A percentile compares a stretch with the other conserved stretches of the same genome.
Conservation (phyloP, 1,139 yeast species). For the Arxiozyma heterogenica region DNA sequence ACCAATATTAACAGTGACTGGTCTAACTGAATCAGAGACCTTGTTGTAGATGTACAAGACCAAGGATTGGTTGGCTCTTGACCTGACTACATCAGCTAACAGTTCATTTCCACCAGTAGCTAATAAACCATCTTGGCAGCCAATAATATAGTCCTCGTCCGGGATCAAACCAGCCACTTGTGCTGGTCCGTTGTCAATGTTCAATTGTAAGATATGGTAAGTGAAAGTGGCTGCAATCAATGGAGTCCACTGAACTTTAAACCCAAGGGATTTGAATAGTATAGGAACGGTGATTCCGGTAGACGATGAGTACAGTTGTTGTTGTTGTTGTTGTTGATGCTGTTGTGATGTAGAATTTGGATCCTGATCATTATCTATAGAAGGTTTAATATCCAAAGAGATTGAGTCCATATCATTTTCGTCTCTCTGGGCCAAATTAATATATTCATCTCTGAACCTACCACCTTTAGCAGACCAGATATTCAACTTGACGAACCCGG, state of each 20-base stretch:
- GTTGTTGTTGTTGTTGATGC: background rate
- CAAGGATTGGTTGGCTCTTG: slow-evolving; percentile 45
- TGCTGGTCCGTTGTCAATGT: slow-evolving; percentile 72
- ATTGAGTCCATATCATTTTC: slow-evolving; percentile 23
- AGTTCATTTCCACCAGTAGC: slow-evolving; percentile 82
- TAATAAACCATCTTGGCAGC: slow-evolving; percentile 75
- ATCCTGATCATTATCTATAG: background rate
- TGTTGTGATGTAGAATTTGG: too few relatives aligned
- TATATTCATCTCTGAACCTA: slow-evolving; percentile 30
- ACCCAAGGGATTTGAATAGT: slow-evolving; percentile 42
- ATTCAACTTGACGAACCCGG: slow-evolving; percentile 39
- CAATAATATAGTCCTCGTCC: slow-evolving; percentile 80
- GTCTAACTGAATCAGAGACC: slow-evolving; percentile 75
- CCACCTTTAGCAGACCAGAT: slow-evolving; percentile 94
- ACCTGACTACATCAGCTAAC: slow-evolving; percentile 57
- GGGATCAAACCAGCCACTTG: slow-evolving; percentile 75
- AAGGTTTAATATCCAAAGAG: slow-evolving; percentile 10
- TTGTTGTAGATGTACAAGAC: slow-evolving; percentile 77
- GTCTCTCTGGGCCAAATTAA: slow-evolving; percentile 22
- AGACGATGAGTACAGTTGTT: background rate
- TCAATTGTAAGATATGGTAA: slow-evolving; percentile 73
- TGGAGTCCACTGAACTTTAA: slow-evolving; percentile 71
- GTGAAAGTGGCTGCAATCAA: slow-evolving; percentile 69
- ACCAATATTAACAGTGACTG: slow-evolving; percentile 72
- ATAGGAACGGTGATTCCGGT: slow-evolving; percentile 8